Percentiles rank a stretch among this genome's conserved stretches.
Evolutionary conservation across 1,284 basidiomycete genomes (phyloP).

Genomic region (Polyporus tsugae): DNA sequence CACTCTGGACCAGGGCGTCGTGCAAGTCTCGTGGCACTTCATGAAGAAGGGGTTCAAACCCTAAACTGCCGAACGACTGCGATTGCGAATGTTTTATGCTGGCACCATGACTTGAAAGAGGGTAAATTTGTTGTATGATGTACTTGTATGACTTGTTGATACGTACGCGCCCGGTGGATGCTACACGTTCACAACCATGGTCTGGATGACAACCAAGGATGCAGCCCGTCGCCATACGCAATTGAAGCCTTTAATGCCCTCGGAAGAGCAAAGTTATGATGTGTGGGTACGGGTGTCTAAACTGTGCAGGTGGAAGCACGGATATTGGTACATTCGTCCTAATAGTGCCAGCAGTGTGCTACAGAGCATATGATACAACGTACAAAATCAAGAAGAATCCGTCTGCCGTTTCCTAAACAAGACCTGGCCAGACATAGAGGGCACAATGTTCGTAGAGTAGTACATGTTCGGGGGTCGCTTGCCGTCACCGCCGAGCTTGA

Average conservation of each 20-base stretch:
- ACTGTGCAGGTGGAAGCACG: background rate
- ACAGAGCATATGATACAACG: background rate
- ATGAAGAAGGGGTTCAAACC: conserved; percentile 30
- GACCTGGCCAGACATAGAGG: conserved; percentile 14
- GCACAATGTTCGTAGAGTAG: conserved; percentile 11
- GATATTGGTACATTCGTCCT: background rate
- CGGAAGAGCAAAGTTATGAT: background rate
- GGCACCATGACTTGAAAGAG: background rate
- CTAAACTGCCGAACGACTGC: background rate
- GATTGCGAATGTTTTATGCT: background rate
- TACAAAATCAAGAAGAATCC: background rate
- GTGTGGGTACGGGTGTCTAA: background rate
- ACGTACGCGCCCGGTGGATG: background rate
- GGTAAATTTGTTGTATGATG: background rate
- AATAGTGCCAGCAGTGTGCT: too few relatives aligned
- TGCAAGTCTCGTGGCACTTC: conserved; percentile 40
- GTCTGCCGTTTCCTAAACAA: conserved; percentile 23
- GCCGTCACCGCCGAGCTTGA: conserved; percentile 48
- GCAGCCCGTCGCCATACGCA: background rate
- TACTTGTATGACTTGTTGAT: conserved; percentile 4
- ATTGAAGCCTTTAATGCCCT: background rate
- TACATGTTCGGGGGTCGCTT: conserved; percentile 35
- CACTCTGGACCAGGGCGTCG: conserved; percentile 36
- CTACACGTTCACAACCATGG: background rate
- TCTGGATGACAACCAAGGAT: background rate